phyloP scores from a whole-genome alignment of 352 stramenopile species.

The Globisporangium echinulatum region DNA sequence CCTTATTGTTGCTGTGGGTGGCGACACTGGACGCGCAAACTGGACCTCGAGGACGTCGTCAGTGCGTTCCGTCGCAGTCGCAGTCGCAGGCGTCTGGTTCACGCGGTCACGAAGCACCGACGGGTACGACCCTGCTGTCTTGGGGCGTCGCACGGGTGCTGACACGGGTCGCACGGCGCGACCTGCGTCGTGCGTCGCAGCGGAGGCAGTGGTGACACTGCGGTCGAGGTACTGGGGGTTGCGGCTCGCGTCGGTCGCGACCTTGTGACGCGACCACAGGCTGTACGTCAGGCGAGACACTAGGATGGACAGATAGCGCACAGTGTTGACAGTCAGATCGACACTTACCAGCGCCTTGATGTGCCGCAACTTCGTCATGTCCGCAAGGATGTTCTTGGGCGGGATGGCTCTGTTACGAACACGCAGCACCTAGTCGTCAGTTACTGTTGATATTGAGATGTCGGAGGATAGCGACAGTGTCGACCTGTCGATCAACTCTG shows the following conservation, averaged over 20 bases:
- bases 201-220: not conserved
- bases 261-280: constrained; percentile 16
- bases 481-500: not conserved
- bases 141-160: constrained; percentile 55
- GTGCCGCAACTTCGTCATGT: constrained; percentile 56
- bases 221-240: constrained; percentile 18
- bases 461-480: no score
- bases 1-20: not conserved
- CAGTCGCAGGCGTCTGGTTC: constrained; percentile 17
- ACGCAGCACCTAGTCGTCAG: no score
- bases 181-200: no score
- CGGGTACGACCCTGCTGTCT: constrained; percentile 37
- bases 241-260: constrained; percentile 32
- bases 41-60: constrained; percentile 3
- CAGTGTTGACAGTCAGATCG: not conserved
- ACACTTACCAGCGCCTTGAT: constrained; percentile 60
- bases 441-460: no score
- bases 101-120: constrained; percentile 46
- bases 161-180: constrained; percentile 40
- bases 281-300: no score
- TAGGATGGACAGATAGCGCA: no score
- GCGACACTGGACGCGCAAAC: constrained; percentile 3
- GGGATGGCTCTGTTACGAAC: not conserved
- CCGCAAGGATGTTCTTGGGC: constrained; percentile 74
- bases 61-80: not conserved